A percentile compares a stretch with the other conserved stretches of the same genome.
phyloP scores from a whole-genome alignment of 2,329 filamentous ascomycete genomes.

The Teratosphaeria nubilosa region DNA sequence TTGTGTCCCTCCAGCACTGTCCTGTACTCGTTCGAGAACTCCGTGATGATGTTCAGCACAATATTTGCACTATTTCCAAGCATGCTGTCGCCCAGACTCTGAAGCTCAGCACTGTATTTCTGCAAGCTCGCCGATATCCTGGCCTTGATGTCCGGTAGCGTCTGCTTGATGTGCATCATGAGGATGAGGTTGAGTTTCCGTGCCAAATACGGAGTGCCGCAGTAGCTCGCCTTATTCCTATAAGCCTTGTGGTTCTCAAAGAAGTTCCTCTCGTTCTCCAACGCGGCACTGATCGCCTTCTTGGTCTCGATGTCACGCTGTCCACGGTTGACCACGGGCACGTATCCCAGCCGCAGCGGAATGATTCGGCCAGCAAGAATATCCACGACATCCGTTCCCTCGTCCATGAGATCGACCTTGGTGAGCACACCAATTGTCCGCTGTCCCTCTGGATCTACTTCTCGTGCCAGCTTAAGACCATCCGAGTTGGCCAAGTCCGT shows the following conservation, averaged over 20 bases:
- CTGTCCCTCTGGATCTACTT: constrained; percentile 95
- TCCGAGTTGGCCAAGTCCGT: constrained; percentile 98
- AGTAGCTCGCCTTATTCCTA: constrained; percentile 96
- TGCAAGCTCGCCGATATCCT: constrained; percentile 87
- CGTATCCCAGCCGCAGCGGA: constrained; percentile 84
- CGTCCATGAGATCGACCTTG: constrained; percentile 98
- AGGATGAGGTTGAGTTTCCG: constrained; percentile 96
- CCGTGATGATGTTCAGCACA: constrained; percentile 95
- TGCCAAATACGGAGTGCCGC: constrained; percentile 91
- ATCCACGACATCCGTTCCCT: constrained; percentile 95
- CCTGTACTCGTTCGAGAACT: constrained; percentile 96
- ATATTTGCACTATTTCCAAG: constrained; percentile 95
- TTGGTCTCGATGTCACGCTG: constrained; percentile 98
- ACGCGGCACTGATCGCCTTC: constrained; percentile 79
- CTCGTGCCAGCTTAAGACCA: constrained; percentile 86
- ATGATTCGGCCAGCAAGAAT: constrained; percentile 97
- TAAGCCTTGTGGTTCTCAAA: constrained; percentile 99
- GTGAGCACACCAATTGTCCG: constrained; percentile 96
- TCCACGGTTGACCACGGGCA: constrained; percentile 94
- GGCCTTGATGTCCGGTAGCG: constrained; percentile 94
- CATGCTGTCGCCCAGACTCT: constrained; percentile 80
- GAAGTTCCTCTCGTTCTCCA: constrained; percentile 92
- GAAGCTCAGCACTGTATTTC: constrained; percentile 79
- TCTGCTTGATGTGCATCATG: constrained; percentile 99
- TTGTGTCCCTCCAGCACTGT: constrained; percentile 95